Base-by-base conservation (phyloP, 352 stramenopile genomes). In the Phytophthora ramorum region DNA sequence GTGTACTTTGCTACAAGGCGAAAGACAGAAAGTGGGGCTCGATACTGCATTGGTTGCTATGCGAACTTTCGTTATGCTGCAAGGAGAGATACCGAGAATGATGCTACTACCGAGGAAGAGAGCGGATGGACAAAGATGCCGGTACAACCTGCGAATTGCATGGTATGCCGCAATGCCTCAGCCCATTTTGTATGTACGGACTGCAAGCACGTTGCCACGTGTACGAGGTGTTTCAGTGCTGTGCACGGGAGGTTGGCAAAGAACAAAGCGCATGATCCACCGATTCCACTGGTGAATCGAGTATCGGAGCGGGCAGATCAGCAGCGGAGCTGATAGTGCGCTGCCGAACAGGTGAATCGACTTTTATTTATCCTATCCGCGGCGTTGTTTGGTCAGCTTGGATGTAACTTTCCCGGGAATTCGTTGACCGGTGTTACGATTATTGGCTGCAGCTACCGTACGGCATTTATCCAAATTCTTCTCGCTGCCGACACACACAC, bases 1-100 rank as follows among this genome's bases (percentile, higher is more conserved):
- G 40, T 71, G 47, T 77, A 82, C 48, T 83, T 93, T 49, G 82
- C 75, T 5, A 91, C 82, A 26, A 80, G 81, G 3, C 67, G 85
- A 10, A 79, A 69, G 48, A 77, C 74, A 44, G 63, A 77, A 47
- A 78, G 38, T 1, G 85, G 85, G 10, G 58, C 61, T 43, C 80
- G 79, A 19, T 83, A 76, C 26, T 93, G 82, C 57, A 77, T 93
- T 48, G 66, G 59, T n/a, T 93, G 85, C 69, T 91, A 85, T 40
- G 78, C 82, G 3, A 69, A 76, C 55, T 3, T 57, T 62, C 20
- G 55, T 30, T 56, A 65, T 48, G 43, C 38, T 32, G 6, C 54
- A 30, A 54, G 75, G n/a, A 62, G 35, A 74, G 59, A 55, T 7
- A 4, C 1, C 10, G 35, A 8, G 13, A 38, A 20, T 13, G 32